Evolutionary conservation across 2,329 filamentous ascomycete species (phyloP).

Genomic region (Exutisphaerella laricina): DNA sequence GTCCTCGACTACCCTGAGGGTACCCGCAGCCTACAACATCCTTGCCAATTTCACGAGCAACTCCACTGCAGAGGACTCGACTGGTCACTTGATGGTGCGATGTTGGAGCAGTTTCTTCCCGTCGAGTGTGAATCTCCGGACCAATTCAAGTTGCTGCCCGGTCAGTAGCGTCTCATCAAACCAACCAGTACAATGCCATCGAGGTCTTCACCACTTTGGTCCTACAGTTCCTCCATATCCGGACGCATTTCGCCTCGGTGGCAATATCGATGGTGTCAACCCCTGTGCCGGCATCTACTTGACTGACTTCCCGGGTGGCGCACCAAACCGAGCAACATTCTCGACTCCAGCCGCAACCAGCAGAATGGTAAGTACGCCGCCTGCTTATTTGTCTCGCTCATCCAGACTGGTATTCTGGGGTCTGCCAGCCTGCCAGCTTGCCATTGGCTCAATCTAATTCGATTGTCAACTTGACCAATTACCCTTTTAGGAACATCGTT

Average conservation of each 20-base stretch:
- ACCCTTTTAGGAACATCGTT: conserved; percentile 11
- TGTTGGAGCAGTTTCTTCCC: conserved; percentile 24
- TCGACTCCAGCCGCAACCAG: not conserved
- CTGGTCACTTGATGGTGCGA: conserved; percentile 22
- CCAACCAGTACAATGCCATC: conserved; percentile 15
- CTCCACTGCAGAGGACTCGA: conserved; percentile 20
- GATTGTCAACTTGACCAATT: conserved; percentile 13
- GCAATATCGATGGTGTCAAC: conserved; percentile 31
- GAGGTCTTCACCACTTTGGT: conserved; percentile 16
- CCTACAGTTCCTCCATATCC: conserved; percentile 13
- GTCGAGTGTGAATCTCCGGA: conserved; percentile 14
- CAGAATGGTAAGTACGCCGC: conserved; percentile 5
- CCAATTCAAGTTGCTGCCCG: conserved; percentile 15
- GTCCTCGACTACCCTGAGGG: conserved; percentile 23
- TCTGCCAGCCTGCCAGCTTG: conserved; percentile 1
- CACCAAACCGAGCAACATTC: conserved; percentile 35
- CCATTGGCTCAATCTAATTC: conserved; percentile 5
- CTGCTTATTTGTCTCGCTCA: conserved; percentile 11
- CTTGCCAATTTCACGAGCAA: conserved; percentile 27
- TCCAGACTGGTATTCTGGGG: conserved; percentile 25
- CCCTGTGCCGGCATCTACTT: conserved; percentile 34
- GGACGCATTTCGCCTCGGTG: conserved; percentile 25
- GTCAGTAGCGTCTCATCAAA: conserved; percentile 23
- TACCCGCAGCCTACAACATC: conserved; percentile 27
- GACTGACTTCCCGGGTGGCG: conserved; percentile 36